These are phyloP conservation scores for Russula virescens DNA, from an alignment of 768 basidiomycete genomes.

Conservation along the genomic window DNA sequence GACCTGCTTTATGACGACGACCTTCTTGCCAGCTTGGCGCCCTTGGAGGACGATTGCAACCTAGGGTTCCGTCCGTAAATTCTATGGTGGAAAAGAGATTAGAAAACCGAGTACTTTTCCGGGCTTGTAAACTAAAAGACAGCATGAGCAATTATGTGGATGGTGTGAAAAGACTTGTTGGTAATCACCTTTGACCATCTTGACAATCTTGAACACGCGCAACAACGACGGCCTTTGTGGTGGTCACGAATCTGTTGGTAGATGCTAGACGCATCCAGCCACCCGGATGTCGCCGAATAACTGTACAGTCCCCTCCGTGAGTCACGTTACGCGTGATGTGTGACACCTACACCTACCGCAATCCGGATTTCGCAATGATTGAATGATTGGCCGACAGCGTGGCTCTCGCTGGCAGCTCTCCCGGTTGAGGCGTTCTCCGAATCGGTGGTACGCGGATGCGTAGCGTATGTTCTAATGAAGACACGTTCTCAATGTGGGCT, in stretches of 20 bases:
- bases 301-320: constrained; percentile 27
- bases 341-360: no score
- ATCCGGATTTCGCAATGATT: not conserved
- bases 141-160: not conserved
- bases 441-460: no score
- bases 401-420: not conserved
- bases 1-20: constrained; percentile 95
- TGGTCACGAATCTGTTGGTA: not conserved
- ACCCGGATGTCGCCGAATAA: constrained; percentile 28
- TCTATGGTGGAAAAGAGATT: not conserved
- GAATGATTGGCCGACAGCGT: not conserved
- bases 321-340: not conserved
- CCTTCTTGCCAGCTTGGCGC: constrained; percentile 99
- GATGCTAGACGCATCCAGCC: constrained; percentile 21
- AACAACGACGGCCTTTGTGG: constrained; percentile 17
- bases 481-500: not conserved
- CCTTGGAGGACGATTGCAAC: constrained; percentile 97
- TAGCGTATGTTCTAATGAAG: no score
- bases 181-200: constrained; percentile 30
- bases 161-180: not conserved
- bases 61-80: constrained; percentile 34
- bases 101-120: constrained; percentile 60
- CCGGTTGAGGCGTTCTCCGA: no score
- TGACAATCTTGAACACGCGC: constrained; percentile 21
- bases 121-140: constrained; percentile 76